Evolutionary conservation across 352 stramenopile genomes (phyloP), one percentile per base, ranked within the genome.

Genomic region (Globisporangium radiosum): DNA sequence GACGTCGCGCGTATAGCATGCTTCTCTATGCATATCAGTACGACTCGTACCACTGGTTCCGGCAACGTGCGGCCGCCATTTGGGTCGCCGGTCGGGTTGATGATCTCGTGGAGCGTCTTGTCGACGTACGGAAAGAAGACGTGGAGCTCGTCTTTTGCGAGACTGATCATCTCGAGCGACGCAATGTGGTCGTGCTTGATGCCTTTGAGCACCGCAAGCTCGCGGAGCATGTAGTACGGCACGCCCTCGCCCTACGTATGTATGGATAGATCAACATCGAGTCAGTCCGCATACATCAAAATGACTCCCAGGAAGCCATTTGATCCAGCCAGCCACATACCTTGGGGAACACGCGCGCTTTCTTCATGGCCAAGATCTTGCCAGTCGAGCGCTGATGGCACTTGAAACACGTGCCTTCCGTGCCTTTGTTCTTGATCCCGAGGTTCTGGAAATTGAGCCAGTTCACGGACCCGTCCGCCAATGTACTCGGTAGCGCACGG

Each of bases 201-300:
- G 19, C 87, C 85, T 52, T 92, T 89, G 10, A 97, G 60, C 33
- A 96, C 89, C 11, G 89, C 87, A 36, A 97, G 60, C 57, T 97
- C 89, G 52, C 89, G 73, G 9, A 97, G 73, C 89, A 96, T 97
- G 63, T 97, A 97, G 58, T 97, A 97, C n/a, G 89, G 89, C 15
- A 97, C 85, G 40, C 88, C 89, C 75, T 97, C 88, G 42, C 88
- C 88, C 74, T 93, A 45, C 6, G 1, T 33, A 33, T 2, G 25
- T 3, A 33, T 3, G 25, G 25, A 33, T 33, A 33, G 25, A 33
- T 33, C 25, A 33, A 33, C 25, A 33, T 33, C 4, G 60, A 45
- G 39, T 67, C 36, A 61, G 36, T 52, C 4, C 2, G 25, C 25
- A 33, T 33, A 52, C 47, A 33, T 9, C 52, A 60, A 25, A 36